Percentiles rank a stretch among this genome's conserved stretches.
These are phyloP conservation scores for Odonthalia washingtoniensis DNA, from an alignment of 31 red algal genomes.

Conservation along the genomic window DNA sequence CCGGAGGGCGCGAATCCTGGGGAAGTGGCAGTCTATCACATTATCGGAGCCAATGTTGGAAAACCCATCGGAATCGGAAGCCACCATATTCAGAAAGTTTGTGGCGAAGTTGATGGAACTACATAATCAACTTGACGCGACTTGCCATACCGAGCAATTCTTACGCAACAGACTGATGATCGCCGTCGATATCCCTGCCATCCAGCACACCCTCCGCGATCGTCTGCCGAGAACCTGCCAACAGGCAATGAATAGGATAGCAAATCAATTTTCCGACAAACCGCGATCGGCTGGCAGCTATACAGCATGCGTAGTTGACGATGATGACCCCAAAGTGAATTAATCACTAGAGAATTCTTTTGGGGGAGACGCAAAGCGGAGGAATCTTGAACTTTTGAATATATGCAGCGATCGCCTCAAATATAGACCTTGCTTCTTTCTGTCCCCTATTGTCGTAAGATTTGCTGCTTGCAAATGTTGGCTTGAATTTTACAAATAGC, in stretches of 20 bases:
- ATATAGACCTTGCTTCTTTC: no score
- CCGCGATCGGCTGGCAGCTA: slow-evolving; percentile 2
- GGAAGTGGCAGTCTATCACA: background rate
- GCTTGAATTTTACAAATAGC: no score
- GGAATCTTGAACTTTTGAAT: no score
- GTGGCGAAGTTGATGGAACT: background rate
- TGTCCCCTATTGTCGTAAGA: no score
- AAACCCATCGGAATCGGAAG: background rate
- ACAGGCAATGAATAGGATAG: slow-evolving; percentile 14
- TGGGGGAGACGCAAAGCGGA: no score
- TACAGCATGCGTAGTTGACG: background rate
- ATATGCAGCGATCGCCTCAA: no score
- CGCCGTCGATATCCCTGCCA: background rate
- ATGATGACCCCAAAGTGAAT: no score
- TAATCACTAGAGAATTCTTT: no score
- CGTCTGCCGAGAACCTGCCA: background rate
- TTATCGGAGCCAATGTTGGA: slow-evolving; percentile 8
- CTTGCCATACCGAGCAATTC: slow-evolving; percentile 11
- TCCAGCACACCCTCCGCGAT: background rate
- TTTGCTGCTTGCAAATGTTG: no score
- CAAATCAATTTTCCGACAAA: background rate
- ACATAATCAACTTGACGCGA: slow-evolving; percentile 33
- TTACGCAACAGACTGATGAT: slow-evolving; percentile 19
- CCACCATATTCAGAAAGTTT: background rate
- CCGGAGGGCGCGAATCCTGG: background rate